phyloP scores from a whole-genome alignment of 2,329 filamentous ascomycete species.

The Aspergillus ustus region DNA sequence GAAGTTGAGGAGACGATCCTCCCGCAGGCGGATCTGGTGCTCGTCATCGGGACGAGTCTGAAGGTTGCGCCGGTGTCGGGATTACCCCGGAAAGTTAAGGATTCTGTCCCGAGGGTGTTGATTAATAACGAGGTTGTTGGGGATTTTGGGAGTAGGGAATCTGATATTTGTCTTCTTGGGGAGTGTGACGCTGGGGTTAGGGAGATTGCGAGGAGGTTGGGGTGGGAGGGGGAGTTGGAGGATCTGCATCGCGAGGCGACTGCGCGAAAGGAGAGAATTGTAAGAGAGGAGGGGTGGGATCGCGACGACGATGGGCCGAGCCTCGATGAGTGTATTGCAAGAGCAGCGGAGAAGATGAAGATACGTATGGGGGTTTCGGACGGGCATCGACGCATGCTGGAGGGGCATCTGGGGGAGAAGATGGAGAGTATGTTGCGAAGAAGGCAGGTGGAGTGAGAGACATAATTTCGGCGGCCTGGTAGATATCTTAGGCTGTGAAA shows the following conservation, averaged over 20 bases:
- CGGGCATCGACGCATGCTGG: conserved; percentile 43
- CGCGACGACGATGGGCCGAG: conserved; percentile 46
- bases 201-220: conserved; percentile 71
- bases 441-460: not conserved
- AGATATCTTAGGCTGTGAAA: no score
- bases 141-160: conserved; percentile 68
- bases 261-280: conserved; percentile 55
- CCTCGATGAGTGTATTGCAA: conserved; percentile 56
- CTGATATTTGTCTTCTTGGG: conserved; percentile 77
- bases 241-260: conserved; percentile 67
- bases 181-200: conserved; percentile 77
- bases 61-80: conserved; percentile 79
- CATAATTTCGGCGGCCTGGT: not conserved
- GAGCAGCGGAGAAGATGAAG: conserved; percentile 55
- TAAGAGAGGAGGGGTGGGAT: not conserved
- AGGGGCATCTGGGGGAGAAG: conserved; percentile 32
- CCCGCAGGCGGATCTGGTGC: conserved; percentile 7
- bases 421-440: conserved; percentile 13
- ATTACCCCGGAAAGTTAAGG: conserved; percentile 65
- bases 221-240: conserved; percentile 81
- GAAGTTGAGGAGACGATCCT: conserved; percentile 44
- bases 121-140: conserved; percentile 82
- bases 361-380: conserved; percentile 44
- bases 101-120: conserved; percentile 70
- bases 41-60: conserved; percentile 56